phyloP scores from a whole-genome alignment of 305 asterid species.

The Rubia tinctorum region DNA sequence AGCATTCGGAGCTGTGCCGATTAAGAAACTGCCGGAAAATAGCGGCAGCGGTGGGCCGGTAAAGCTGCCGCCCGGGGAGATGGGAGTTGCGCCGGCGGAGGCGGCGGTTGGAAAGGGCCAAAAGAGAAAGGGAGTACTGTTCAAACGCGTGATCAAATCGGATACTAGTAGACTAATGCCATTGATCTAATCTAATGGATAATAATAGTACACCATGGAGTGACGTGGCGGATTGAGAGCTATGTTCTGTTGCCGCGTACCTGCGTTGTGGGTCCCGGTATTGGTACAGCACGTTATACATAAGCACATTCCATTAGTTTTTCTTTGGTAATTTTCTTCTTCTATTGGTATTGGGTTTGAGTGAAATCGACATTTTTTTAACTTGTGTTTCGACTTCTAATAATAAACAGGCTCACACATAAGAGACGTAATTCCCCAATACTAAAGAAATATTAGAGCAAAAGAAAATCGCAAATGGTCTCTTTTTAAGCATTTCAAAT shows the following conservation, averaged over 20 bases:
- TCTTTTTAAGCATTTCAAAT: no score
- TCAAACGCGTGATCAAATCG: conserved; percentile 17
- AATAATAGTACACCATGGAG: conserved; percentile 5
- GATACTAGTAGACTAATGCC: not conserved
- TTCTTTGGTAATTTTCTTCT: no score
- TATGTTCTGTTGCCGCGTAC: conserved; percentile 14
- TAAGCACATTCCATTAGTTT: not conserved
- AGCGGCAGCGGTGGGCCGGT: not conserved
- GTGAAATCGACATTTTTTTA: not conserved
- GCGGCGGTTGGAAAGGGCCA: not conserved
- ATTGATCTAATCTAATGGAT: conserved; percentile 20
- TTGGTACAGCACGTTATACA: conserved; percentile 3
- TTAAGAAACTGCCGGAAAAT: not conserved
- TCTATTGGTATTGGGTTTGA: not conserved
- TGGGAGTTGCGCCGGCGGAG: not conserved
- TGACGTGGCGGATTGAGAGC: conserved; percentile 23
- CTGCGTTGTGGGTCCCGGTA: not conserved
- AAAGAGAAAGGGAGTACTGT: not conserved
- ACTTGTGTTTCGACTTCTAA: not conserved
- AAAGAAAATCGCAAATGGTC: no score
- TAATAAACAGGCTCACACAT: not conserved
- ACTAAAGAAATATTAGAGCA: no score
- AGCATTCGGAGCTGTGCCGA: not conserved
- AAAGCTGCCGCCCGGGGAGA: conserved; percentile 5
- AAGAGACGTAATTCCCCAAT: no score